Base-by-base conservation (phyloP, 352 stramenopile genomes). In the Phytophthora europaea region DNA sequence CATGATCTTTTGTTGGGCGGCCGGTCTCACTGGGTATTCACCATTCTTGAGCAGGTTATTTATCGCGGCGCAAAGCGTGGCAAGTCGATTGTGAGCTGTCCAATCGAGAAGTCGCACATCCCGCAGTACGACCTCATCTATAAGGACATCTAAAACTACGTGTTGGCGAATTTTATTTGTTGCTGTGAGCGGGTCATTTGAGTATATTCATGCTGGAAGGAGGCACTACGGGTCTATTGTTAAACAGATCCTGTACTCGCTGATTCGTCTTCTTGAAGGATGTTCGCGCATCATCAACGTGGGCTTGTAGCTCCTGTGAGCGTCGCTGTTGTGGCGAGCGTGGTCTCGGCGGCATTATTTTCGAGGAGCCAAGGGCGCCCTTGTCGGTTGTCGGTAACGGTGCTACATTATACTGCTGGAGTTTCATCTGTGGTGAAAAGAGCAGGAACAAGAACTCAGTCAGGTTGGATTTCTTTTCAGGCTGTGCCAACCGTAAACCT, bases 51-150 rank as follows among this genome's bases (percentile, higher is more conserved):
- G 20, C 71, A 96, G 89, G 87, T 95, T 52, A 89, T 96, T 75
- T 96, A 92, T 76, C 81, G 89, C 3, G 90, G 90, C 40, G 90
- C 89, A 16, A 86, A 84, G 56, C 89, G 78, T 38, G 90, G 90
- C 57, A 97, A 96, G 61, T 72, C 84, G 22, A 95, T 97, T 60
- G 89, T 97, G n/a, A 66, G 61, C 16, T 94, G 88, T 53, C 89
- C 89, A 12, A 93, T 97, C 31, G 85, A 94, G 26, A 88, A 83
- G 61, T 90, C 88, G 0, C 78, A 78, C 15, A 96, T 95, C 34
- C 89, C 85, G 53, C 81, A 93, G 69, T 97, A 95, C 67, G 76
- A 93, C 2, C 82, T 96, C 51, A 78, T 95, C 52, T 96, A 95
- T 78, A 89, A 90, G 56, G 88, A 95, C 70, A 92, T 96, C 52